phyloP scores from a whole-genome alignment of 106 monocot genomes.

The Dendrobium catenatum region DNA sequence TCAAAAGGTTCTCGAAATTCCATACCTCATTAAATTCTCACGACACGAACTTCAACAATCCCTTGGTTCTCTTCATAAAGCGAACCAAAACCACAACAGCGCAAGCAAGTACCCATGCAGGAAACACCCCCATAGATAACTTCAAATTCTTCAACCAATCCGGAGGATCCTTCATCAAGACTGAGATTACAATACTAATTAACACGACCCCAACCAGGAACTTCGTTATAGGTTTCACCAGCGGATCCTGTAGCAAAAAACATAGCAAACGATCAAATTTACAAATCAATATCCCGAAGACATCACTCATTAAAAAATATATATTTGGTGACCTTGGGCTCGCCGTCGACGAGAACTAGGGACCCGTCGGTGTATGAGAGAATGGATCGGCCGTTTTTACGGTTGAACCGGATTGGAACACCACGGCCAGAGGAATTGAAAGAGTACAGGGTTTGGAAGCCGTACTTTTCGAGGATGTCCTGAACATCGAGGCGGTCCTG shows the following conservation, averaged over 20 bases:
- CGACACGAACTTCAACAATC: constrained; percentile 51
- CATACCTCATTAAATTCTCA: constrained; percentile 12
- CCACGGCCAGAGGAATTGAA: constrained; percentile 53
- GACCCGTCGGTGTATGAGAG: constrained; percentile 61
- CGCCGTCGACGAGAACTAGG: constrained; percentile 69
- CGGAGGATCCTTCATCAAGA: constrained; percentile 62
- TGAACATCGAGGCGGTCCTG: constrained; percentile 81
- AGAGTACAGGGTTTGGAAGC: constrained; percentile 63
- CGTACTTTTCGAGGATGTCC: constrained; percentile 72
- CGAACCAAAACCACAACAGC: constrained; percentile 67
- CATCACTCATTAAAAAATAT: neutral
- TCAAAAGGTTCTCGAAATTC: neutral
- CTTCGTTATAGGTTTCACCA: constrained; percentile 81
- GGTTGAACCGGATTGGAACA: constrained; percentile 61
- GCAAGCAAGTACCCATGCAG: constrained; percentile 87
- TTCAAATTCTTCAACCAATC: constrained; percentile 47
- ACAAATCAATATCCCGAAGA: too few relatives aligned
- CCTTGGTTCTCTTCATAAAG: constrained; percentile 83
- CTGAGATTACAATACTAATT: constrained; percentile 34
- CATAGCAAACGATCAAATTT: neutral
- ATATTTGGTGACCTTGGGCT: constrained; percentile 64
- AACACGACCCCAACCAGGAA: constrained; percentile 52
- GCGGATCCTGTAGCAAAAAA: constrained; percentile 48
- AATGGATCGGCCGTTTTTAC: constrained; percentile 78
- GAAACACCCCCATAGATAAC: constrained; percentile 33